Conservation (phyloP, 805 yeast genomes). For the Hanseniaspora lachancei region DNA sequence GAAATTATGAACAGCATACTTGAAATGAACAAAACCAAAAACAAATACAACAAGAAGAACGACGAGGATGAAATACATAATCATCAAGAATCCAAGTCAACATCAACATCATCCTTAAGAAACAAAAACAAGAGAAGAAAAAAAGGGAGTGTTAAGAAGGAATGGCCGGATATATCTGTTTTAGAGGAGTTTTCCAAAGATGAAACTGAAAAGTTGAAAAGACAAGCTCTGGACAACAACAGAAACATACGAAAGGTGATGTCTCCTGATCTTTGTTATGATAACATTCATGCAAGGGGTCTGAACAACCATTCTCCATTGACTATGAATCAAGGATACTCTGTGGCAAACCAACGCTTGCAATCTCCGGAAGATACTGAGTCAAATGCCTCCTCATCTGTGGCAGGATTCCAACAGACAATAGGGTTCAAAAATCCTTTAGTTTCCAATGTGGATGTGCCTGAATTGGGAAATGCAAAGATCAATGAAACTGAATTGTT, state of each 20-base stretch:
- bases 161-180: constrained; percentile 77
- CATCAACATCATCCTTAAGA: neutral
- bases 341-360: constrained; percentile 25
- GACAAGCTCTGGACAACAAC: constrained; percentile 25
- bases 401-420: constrained; percentile 15
- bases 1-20: constrained; percentile 7
- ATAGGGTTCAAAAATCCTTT: constrained; percentile 30
- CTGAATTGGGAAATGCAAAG: constrained; percentile 30
- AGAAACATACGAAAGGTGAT: constrained; percentile 5
- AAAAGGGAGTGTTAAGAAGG: constrained; percentile 17
- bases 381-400: constrained; percentile 22
- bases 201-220: constrained; percentile 41
- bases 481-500: constrained; percentile 46
- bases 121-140: constrained; percentile 17
- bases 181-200: constrained; percentile 65
- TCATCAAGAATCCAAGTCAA: neutral
- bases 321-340: neutral
- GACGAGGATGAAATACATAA: constrained; percentile 2
- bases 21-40: neutral
- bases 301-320: neutral
- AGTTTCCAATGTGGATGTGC: constrained; percentile 33
- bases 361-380: constrained; percentile 14
- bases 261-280: constrained; percentile 7
- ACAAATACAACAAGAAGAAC: neutral
- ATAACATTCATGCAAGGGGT: constrained; percentile 4